Evolutionary conservation across 768 basidiomycete genomes (phyloP).

Genomic region (Tulasnella sp.): DNA sequence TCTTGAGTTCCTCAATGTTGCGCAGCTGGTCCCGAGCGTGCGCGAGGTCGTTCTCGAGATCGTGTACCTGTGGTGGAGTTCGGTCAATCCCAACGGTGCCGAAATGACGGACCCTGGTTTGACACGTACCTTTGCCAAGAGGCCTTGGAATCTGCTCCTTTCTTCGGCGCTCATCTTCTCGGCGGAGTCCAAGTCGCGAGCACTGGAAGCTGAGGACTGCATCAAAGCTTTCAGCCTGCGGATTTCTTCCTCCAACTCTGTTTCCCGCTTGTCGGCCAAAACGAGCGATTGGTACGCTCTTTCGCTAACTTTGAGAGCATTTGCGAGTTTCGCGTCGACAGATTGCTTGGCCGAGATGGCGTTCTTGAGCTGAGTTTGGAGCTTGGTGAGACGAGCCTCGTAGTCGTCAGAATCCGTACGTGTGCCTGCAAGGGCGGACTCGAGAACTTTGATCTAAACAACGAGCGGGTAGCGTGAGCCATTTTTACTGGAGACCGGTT

Average conservation of each 20-base stretch:
- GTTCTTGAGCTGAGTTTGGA: not conserved
- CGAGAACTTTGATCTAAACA: not conserved
- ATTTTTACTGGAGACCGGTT: not conserved
- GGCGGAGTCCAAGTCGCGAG: not conserved
- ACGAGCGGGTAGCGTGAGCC: not conserved
- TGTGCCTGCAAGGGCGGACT: not conserved
- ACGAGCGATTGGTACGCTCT: conserved; percentile 7
- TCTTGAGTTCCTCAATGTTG: not conserved
- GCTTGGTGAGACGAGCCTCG: not conserved
- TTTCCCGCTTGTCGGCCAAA: conserved; percentile 2
- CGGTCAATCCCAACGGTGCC: not conserved
- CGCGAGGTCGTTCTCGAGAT: not conserved
- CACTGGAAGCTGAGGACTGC: not conserved
- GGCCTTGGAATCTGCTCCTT: not conserved
- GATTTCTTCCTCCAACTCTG: conserved; percentile 8
- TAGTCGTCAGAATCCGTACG: not conserved
- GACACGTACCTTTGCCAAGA: not conserved
- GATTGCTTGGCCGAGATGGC: not conserved
- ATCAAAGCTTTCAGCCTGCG: not conserved
- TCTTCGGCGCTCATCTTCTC: not conserved
- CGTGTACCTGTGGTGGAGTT: not conserved
- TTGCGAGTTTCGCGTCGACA: conserved; percentile 3
- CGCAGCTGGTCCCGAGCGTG: not conserved
- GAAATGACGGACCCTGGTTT: not conserved
- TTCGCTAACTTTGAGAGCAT: conserved; percentile 7